phyloP scores from a whole-genome alignment of 441 rosid genomes.

The Pelargonium myrrhifolium region DNA sequence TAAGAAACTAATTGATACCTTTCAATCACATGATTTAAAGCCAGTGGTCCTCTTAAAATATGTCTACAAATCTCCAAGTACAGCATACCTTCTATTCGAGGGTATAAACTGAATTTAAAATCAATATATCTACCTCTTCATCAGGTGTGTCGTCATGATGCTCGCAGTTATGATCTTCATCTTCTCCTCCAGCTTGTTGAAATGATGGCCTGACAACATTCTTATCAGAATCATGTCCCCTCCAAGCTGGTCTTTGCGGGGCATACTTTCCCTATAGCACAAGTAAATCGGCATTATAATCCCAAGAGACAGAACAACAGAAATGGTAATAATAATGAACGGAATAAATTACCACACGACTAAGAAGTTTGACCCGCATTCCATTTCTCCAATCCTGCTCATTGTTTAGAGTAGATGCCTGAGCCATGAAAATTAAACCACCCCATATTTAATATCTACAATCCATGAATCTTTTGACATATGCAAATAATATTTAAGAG shows the following conservation, averaged over 20 bases:
- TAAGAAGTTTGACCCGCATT: constrained; percentile 71
- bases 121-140: constrained; percentile 44
- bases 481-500: background rate
- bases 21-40: too few species aligned
- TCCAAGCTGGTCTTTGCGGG: constrained; percentile 55
- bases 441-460: constrained; percentile 4
- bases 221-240: constrained; percentile 51
- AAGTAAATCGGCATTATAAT: background rate
- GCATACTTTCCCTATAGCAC: constrained; percentile 44
- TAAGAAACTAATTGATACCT: too few species aligned
- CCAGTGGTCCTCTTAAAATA: too few species aligned
- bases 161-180: constrained; percentile 43
- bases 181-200: constrained; percentile 37
- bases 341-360: constrained; percentile 38
- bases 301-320: background rate
- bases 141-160: constrained; percentile 48
- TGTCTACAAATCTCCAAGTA: too few species aligned
- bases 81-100: too few species aligned
- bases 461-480: constrained; percentile 12
- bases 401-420: constrained; percentile 70
- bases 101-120: background rate
- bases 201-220: constrained; percentile 25
- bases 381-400: constrained; percentile 95
- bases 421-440: constrained; percentile 14
- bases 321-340: background rate